A percentile compares a stretch with the other conserved stretches of the same genome.
Conservation (phyloP, 2,329 filamentous ascomycete genomes). For the Hymenoscyphus fraxineus region DNA sequence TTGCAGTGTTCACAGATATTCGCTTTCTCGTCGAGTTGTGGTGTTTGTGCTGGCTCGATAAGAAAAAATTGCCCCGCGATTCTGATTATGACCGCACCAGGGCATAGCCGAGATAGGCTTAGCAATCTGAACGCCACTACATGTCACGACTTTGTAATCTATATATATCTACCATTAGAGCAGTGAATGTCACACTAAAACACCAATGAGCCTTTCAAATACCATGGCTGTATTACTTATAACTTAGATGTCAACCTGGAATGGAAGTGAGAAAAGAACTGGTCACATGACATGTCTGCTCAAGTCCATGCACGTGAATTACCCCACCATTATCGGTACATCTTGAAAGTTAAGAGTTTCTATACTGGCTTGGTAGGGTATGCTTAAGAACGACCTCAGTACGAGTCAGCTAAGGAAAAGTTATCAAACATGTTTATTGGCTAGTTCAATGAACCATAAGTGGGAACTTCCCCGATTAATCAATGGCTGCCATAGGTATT, state of each 20-base stretch:
- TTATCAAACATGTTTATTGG: not conserved
- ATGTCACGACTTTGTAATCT: not conserved
- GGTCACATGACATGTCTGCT: not conserved
- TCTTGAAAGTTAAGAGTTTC: not conserved
- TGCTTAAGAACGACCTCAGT: not conserved
- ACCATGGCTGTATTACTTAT: not conserved
- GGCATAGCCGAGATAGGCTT: slow-evolving; percentile 13
- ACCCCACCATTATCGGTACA: not conserved
- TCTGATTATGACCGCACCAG: slow-evolving; percentile 9
- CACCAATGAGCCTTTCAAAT: no score
- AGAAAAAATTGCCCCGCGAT: slow-evolving; percentile 29
- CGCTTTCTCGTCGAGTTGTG: slow-evolving; percentile 15
- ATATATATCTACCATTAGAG: not conserved
- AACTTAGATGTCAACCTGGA: not conserved
- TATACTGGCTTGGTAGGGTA: not conserved
- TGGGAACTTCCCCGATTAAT: not conserved
- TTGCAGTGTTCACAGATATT: slow-evolving; percentile 29
- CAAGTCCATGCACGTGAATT: not conserved
- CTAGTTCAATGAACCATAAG: not conserved
- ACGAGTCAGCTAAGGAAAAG: not conserved
- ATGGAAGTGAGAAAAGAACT: not conserved
- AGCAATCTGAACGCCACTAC: slow-evolving; percentile 16
- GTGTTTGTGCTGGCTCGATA: slow-evolving; percentile 22
- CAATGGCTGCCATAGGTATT: not conserved
- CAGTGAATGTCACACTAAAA: no score